A percentile compares a stretch with the other conserved stretches of the same genome.
Conservation (phyloP, 768 basidiomycete species). For the Tephrocybe sp. region DNA sequence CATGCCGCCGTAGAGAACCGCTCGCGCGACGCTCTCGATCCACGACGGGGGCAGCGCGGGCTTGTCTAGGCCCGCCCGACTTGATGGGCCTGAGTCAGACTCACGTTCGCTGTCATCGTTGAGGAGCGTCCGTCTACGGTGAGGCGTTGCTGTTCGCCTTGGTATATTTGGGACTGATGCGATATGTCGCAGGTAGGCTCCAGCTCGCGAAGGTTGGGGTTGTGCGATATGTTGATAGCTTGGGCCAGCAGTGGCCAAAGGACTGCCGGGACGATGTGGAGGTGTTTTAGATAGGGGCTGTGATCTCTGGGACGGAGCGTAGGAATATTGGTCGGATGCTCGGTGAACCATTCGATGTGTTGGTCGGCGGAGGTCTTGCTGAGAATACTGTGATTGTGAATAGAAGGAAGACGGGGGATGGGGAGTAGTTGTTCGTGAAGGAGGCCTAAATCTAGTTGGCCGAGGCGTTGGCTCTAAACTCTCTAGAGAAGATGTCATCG, state of each 20-base stretch:
- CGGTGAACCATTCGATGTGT: constrained; percentile 11
- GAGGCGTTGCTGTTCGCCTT: constrained; percentile 29
- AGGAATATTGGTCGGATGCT: constrained; percentile 11
- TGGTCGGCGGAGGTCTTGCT: constrained; percentile 8
- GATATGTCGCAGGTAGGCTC: constrained; percentile 74
- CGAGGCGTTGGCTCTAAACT: constrained; percentile 28
- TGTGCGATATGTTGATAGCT: constrained; percentile 21
- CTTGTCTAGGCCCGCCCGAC: constrained; percentile 25
- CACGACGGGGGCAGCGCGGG: constrained; percentile 69
- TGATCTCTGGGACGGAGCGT: constrained; percentile 10
- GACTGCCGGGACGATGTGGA: constrained; percentile 19
- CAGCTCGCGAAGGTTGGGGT: constrained; percentile 51
- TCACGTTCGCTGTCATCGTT: constrained; percentile 30
- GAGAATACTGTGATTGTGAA: constrained; percentile 9
- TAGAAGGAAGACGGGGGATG: constrained; percentile 5
- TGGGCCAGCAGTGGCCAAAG: constrained; percentile 25
- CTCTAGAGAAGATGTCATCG: constrained; percentile 32
- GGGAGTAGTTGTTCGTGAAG: constrained; percentile 14
- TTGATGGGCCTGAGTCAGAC: neutral
- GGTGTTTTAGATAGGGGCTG: constrained; percentile 6
- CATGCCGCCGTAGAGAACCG: constrained; percentile 52
- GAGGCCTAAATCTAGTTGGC: constrained; percentile 12
- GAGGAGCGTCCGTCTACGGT: constrained; percentile 19
- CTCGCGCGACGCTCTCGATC: constrained; percentile 68
- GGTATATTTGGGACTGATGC: constrained; percentile 50